A percentile compares a stretch with the other conserved stretches of the same genome.
Evolutionary conservation across 2,329 filamentous ascomycete species (phyloP).

Genomic region (Fusarium aywerte): DNA sequence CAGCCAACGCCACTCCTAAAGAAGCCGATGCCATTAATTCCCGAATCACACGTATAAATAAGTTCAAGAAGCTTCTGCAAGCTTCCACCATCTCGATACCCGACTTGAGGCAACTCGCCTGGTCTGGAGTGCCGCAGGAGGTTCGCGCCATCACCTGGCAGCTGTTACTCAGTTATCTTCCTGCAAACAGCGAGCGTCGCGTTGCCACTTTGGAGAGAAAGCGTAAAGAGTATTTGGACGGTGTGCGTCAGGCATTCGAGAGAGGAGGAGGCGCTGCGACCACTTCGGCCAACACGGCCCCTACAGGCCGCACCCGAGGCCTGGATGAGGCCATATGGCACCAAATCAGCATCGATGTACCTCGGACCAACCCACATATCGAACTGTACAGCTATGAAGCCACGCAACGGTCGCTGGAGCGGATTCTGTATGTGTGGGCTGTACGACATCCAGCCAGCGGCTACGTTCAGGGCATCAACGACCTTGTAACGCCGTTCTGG

Average conservation of each 20-base stretch:
- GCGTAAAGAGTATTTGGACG: slow-evolving; percentile 95
- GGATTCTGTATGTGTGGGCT: slow-evolving; percentile 97
- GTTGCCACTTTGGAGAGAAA: slow-evolving; percentile 92
- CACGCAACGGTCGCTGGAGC: slow-evolving; percentile 91
- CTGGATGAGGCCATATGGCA: slow-evolving; percentile 99
- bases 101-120: slow-evolving; percentile 86
- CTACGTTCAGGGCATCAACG: slow-evolving; percentile 98
- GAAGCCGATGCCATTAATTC: slow-evolving; percentile 88
- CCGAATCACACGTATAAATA: slow-evolving; percentile 93
- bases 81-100: slow-evolving; percentile 87
- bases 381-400: slow-evolving; percentile 96
- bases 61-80: slow-evolving; percentile 96
- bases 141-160: slow-evolving; percentile 99
- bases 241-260: slow-evolving; percentile 79
- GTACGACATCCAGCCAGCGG: slow-evolving; percentile 97
- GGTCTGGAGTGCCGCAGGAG: slow-evolving; percentile 94
- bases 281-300: slow-evolving; percentile 57
- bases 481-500: slow-evolving; percentile 97
- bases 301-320: slow-evolving; percentile 67
- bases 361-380: slow-evolving; percentile 94
- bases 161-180: slow-evolving; percentile 91
- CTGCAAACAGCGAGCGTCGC: slow-evolving; percentile 93
- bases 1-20: slow-evolving; percentile 79
- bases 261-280: slow-evolving; percentile 63
- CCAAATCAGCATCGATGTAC: slow-evolving; percentile 98